Conservation (phyloP, 352 stramenopile species). For the Pythium pyrilobum region DNA sequence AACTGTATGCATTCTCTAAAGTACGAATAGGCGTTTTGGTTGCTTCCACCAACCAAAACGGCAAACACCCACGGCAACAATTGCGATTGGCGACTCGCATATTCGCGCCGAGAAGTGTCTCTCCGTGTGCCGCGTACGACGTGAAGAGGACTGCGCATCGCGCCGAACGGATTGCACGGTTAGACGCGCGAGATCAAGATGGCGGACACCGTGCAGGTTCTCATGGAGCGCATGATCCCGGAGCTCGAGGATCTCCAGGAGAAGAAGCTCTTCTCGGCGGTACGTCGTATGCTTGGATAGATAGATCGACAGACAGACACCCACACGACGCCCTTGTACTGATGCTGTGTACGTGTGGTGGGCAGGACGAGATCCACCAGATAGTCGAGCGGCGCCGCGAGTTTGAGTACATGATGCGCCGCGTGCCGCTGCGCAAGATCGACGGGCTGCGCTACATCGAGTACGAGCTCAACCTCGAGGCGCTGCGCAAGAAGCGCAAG, state of each 20-base stretch:
- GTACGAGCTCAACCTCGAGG: conserved; percentile 91
- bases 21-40: background rate
- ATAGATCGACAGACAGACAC: too few relatives aligned
- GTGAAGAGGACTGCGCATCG: background rate
- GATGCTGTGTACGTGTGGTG: background rate
- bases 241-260: conserved; percentile 91
- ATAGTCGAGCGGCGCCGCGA: conserved; percentile 87
- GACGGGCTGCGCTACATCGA: conserved; percentile 92
- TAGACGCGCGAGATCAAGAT: conserved; percentile 39
- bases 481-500: conserved; percentile 81
- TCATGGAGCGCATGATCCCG: conserved; percentile 93
- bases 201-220: conserved; percentile 91
- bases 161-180: background rate
- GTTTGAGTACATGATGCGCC: conserved; percentile 91
- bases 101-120: background rate
- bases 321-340: too few relatives aligned
- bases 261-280: conserved; percentile 76
- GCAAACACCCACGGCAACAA: conserved; percentile 3
- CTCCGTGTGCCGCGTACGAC: background rate
- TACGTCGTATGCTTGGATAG: too few relatives aligned
- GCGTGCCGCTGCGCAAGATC: conserved; percentile 85
- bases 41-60: conserved; percentile 25
- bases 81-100: background rate
- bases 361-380: conserved; percentile 81
- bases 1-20: background rate